These are phyloP conservation scores for Andrographis paniculata DNA, from an alignment of 305 asterid species.

Conservation along the genomic window DNA sequence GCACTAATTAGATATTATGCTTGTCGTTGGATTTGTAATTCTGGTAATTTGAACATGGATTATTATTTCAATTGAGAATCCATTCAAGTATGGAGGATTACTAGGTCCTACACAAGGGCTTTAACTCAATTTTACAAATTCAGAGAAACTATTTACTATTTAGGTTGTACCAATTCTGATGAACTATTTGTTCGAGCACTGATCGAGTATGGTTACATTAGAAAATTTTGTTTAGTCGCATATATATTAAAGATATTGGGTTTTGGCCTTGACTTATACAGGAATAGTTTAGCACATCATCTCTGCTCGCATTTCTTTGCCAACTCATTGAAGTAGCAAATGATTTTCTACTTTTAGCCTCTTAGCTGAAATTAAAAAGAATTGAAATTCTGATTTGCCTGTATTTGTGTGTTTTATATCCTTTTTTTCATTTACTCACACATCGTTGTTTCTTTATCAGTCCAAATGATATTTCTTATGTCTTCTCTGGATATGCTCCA, in stretches of 20 bases:
- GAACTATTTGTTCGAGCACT: neutral
- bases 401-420: slow-evolving; percentile 7
- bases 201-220: too few relatives aligned
- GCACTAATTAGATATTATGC: too few relatives aligned
- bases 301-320: too few relatives aligned
- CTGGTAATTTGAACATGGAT: too few relatives aligned
- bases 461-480: slow-evolving; percentile 87
- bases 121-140: neutral
- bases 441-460: slow-evolving; percentile 30
- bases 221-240: neutral
- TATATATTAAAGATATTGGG: too few relatives aligned
- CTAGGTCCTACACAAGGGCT: neutral
- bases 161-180: neutral
- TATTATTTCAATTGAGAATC: too few relatives aligned
- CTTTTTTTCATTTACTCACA: slow-evolving; percentile 10
- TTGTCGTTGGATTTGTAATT: too few relatives aligned
- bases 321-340: neutral
- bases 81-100: neutral
- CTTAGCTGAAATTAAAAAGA: neutral
- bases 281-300: too few relatives aligned
- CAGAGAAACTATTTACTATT: too few relatives aligned
- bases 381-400: neutral
- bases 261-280: too few relatives aligned
- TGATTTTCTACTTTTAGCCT: slow-evolving; percentile 1
- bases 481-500: slow-evolving; percentile 97